Evolutionary conservation across 2,329 filamentous ascomycete genomes (phyloP).

Genomic region (Drechslerella coelobrocha): DNA sequence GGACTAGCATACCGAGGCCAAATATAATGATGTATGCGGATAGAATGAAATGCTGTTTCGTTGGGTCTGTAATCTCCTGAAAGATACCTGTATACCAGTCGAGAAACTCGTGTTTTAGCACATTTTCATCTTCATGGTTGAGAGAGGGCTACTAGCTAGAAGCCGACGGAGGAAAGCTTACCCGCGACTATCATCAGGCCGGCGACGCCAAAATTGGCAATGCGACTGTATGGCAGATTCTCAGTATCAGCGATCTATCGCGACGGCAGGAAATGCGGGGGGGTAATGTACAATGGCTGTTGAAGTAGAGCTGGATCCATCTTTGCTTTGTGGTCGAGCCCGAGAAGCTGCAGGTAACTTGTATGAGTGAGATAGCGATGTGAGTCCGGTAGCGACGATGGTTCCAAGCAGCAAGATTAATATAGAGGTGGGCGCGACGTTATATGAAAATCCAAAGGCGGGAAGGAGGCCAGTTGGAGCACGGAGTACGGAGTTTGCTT

Average conservation of each 20-base stretch:
- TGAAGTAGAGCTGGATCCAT: constrained; percentile 29
- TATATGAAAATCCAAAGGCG: not conserved
- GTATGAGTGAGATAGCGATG: too few relatives aligned
- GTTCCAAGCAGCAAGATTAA: not conserved
- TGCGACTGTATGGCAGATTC: constrained; percentile 63
- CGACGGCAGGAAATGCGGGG: not conserved
- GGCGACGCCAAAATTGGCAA: constrained; percentile 89
- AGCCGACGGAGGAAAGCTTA: constrained; percentile 73
- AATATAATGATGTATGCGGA: constrained; percentile 90
- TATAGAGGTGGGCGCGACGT: not conserved
- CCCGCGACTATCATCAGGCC: constrained; percentile 88
- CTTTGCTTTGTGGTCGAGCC: not conserved
- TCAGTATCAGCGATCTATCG: constrained; percentile 2
- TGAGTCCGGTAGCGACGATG: not conserved
- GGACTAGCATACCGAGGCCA: constrained; percentile 71
- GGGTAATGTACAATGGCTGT: constrained; percentile 31
- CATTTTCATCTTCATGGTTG: constrained; percentile 53
- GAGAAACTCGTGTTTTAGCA: not conserved
- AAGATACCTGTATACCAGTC: constrained; percentile 57
- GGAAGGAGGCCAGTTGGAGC: not conserved
- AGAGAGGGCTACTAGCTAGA: too few relatives aligned
- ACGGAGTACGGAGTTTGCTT: not conserved
- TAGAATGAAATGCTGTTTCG: constrained; percentile 69
- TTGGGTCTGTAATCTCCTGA: constrained; percentile 58
- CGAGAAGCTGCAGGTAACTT: too few relatives aligned